Evolutionary conservation across 768 basidiomycete species (phyloP).

Genomic region (Suillus fuscotomentosus): DNA sequence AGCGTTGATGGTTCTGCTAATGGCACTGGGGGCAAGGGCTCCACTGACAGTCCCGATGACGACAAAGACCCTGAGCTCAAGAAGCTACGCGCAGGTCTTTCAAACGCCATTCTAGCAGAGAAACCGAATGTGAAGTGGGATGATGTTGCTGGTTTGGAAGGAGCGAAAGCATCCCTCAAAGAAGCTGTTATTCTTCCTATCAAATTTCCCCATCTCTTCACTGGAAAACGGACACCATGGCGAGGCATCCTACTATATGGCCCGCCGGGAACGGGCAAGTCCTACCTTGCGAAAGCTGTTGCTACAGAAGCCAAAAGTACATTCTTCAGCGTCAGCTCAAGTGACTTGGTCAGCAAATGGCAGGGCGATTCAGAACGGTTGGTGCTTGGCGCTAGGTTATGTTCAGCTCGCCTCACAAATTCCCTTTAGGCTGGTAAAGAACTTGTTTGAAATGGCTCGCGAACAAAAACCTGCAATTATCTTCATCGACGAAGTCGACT

Average conservation of each 20-base stretch:
- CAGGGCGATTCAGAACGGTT: slow-evolving; percentile 98
- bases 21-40: slow-evolving; percentile 46
- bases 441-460: slow-evolving; percentile 93
- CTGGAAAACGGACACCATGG: slow-evolving; percentile 98
- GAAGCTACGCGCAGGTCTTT: slow-evolving; percentile 90
- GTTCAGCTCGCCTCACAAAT: slow-evolving; percentile 1
- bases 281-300: slow-evolving; percentile 95
- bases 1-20: slow-evolving; percentile 48
- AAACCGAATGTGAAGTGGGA: slow-evolving; percentile 98
- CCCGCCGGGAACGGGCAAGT: slow-evolving; percentile 97
- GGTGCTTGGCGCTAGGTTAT: slow-evolving; percentile 22
- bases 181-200: slow-evolving; percentile 99
- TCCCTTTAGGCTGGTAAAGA: slow-evolving; percentile 77
- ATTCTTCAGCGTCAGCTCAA: slow-evolving; percentile 95
- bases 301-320: slow-evolving; percentile 99
- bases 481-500: slow-evolving; percentile 99
- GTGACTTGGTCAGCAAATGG: slow-evolving; percentile 98
- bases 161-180: slow-evolving; percentile 93
- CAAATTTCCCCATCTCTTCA: slow-evolving; percentile 98
- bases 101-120: slow-evolving; percentile 87
- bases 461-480: slow-evolving; percentile 98
- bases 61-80: slow-evolving; percentile 91
- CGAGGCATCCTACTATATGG: slow-evolving; percentile 94
- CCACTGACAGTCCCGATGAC: slow-evolving; percentile 50
- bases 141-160: slow-evolving; percentile 95